These are phyloP conservation scores for Sarocladium strictum DNA, from an alignment of 2,329 filamentous ascomycete species.

Conservation along the genomic window DNA sequence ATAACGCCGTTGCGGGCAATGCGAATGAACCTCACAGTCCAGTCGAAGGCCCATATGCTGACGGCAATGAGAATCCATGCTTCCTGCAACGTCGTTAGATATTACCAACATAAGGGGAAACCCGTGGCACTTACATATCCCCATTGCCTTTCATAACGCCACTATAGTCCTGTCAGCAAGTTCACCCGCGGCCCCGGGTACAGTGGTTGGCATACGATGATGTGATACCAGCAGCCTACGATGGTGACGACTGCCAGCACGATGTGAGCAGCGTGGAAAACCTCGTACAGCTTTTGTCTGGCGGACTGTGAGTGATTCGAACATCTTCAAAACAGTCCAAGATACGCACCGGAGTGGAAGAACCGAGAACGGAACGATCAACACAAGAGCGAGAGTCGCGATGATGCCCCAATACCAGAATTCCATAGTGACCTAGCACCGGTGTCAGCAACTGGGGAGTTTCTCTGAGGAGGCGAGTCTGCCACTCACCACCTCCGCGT, in stretches of 20 bases:
- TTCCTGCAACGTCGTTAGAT: constrained; percentile 9
- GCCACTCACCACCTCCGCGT: constrained; percentile 8
- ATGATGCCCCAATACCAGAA: constrained; percentile 37
- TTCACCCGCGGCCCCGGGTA: too few species aligned
- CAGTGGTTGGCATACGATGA: constrained; percentile 16
- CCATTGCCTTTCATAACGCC: constrained; percentile 30
- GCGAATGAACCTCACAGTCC: constrained; percentile 14
- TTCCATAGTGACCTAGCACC: neutral
- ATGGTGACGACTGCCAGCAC: constrained; percentile 32
- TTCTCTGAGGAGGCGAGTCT: neutral
- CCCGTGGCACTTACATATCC: constrained; percentile 28
- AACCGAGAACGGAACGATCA: constrained; percentile 25
- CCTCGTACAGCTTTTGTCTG: constrained; percentile 29
- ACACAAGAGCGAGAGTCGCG: constrained; percentile 24
- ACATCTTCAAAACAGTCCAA: neutral
- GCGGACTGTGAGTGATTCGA: neutral
- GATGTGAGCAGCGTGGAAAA: constrained; percentile 38
- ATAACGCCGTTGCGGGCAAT: constrained; percentile 15
- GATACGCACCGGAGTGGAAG: constrained; percentile 23
- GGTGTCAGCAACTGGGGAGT: neutral
- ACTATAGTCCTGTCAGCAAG: constrained; percentile 11
- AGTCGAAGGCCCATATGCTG: constrained; percentile 21
- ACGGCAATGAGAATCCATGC: constrained; percentile 21
- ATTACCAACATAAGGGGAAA: neutral
- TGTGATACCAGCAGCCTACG: constrained; percentile 36